These are phyloP conservation scores for Flaveria bidentis DNA, from an alignment of 129 eudicot genomes.

Conservation along the genomic window DNA sequence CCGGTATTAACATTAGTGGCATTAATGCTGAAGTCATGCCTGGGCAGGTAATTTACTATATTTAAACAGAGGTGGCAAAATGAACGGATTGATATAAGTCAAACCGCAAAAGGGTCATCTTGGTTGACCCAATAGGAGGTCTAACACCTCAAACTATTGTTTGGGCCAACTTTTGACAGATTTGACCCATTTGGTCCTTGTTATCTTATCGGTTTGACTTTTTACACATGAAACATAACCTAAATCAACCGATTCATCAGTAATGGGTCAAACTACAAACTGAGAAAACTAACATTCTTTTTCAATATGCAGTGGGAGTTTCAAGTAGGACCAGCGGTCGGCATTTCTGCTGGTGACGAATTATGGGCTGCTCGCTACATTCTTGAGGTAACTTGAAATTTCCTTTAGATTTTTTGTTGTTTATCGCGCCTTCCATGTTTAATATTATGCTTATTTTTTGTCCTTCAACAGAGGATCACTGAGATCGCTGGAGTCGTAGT, in stretches of 20 bases:
- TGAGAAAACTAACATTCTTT: not conserved
- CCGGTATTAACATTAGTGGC: conserved; percentile 83
- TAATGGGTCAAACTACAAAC: not conserved
- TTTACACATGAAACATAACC: no score
- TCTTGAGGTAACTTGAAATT: conserved; percentile 61
- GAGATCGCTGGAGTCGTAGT: conserved; percentile 91
- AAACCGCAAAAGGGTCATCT: not conserved
- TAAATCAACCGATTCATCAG: not conserved
- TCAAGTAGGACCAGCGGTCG: conserved; percentile 94
- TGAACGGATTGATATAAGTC: not conserved
- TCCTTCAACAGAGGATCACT: conserved; percentile 73
- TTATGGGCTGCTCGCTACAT: conserved; percentile 95
- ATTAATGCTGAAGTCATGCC: conserved; percentile 98
- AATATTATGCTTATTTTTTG: not conserved
- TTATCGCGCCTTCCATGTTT: not conserved
- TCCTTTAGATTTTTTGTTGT: not conserved
- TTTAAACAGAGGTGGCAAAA: not conserved
- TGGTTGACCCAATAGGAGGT: not conserved
- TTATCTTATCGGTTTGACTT: no score
- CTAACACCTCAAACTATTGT: no score
- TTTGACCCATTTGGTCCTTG: no score
- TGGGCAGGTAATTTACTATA: conserved; percentile 58
- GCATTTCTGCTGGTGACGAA: conserved; percentile 91
- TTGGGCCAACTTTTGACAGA: no score
- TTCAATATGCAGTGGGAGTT: conserved; percentile 75